Conservation (phyloP, 495 filamentous ascomycete genomes). For the Clavariopsis aquatica region DNA sequence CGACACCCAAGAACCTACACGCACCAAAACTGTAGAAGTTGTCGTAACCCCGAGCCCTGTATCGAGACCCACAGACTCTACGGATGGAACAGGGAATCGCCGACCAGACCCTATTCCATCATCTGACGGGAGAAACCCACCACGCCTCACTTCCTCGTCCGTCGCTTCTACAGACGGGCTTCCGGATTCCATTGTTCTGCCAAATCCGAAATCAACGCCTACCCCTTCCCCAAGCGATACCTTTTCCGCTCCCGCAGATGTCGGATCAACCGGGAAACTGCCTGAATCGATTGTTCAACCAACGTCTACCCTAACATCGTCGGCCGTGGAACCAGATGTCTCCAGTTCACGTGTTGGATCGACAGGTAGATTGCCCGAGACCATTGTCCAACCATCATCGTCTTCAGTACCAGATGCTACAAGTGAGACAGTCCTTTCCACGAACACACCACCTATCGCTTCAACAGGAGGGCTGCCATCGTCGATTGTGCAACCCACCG, state of each 20-base stretch:
- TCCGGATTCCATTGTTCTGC: constrained; percentile 1
- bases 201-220: background rate
- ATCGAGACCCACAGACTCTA: background rate
- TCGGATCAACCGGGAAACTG: constrained; percentile 14
- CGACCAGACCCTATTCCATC: background rate
- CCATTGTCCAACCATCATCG: constrained; percentile 4
- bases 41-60: constrained; percentile 13
- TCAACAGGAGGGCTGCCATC: constrained; percentile 12
- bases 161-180: background rate
- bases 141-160: constrained; percentile 8
- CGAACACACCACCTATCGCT: background rate
- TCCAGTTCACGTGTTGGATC: constrained; percentile 5
- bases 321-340: background rate
- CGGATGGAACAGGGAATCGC: constrained; percentile 15
- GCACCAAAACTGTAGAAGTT: constrained; percentile 19
- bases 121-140: constrained; percentile 14
- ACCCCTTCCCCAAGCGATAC: background rate
- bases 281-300: constrained; percentile 7
- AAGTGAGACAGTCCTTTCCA: background rate
- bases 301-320: background rate
- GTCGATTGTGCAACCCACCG: constrained; percentile 19
- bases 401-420: background rate
- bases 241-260: background rate
- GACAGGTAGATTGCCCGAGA: background rate
- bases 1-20: background rate